These are phyloP conservation scores for Xylaria sp. DNA, from an alignment of 2,329 filamentous ascomycete species.

Conservation along the genomic window DNA sequence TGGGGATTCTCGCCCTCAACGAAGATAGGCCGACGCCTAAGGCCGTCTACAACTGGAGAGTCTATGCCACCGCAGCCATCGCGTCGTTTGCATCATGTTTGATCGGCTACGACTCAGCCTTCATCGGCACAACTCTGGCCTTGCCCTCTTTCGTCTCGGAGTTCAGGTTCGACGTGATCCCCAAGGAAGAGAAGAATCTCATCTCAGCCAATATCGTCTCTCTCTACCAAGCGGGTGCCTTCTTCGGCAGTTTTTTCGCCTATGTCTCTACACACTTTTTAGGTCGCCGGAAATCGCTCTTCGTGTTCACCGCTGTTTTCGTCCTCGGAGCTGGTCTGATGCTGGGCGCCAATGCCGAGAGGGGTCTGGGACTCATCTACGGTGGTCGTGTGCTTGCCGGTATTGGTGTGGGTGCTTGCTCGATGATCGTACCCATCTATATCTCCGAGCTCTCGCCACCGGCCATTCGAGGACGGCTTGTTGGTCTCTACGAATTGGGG, in stretches of 20 bases:
- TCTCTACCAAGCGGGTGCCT: constrained; percentile 83
- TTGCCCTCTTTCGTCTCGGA: constrained; percentile 75
- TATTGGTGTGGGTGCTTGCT: constrained; percentile 70
- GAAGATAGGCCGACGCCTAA: constrained; percentile 68
- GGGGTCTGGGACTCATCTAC: constrained; percentile 73
- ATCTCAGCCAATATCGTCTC: constrained; percentile 82
- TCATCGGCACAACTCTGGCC: constrained; percentile 81
- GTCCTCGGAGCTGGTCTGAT: constrained; percentile 77
- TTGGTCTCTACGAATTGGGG: constrained; percentile 74
- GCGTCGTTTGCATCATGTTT: constrained; percentile 68
- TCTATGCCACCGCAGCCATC: constrained; percentile 64
- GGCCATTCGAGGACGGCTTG: constrained; percentile 71
- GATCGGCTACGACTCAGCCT: constrained; percentile 75
- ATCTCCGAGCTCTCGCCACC: constrained; percentile 70
- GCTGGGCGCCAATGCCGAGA: constrained; percentile 70
- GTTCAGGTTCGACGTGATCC: constrained; percentile 70
- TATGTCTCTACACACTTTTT: constrained; percentile 74
- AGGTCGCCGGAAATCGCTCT: constrained; percentile 73
- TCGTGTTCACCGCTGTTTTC: constrained; percentile 72
- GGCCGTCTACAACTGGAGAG: constrained; percentile 70
- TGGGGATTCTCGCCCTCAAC: constrained; percentile 62
- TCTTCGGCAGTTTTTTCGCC: constrained; percentile 80
- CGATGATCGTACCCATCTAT: constrained; percentile 72
- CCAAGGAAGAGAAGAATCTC: constrained; percentile 61
- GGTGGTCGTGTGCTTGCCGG: constrained; percentile 72